These are phyloP conservation scores for Volvox africanus DNA, from an alignment of 139 green algal genomes.

Conservation along the genomic window DNA sequence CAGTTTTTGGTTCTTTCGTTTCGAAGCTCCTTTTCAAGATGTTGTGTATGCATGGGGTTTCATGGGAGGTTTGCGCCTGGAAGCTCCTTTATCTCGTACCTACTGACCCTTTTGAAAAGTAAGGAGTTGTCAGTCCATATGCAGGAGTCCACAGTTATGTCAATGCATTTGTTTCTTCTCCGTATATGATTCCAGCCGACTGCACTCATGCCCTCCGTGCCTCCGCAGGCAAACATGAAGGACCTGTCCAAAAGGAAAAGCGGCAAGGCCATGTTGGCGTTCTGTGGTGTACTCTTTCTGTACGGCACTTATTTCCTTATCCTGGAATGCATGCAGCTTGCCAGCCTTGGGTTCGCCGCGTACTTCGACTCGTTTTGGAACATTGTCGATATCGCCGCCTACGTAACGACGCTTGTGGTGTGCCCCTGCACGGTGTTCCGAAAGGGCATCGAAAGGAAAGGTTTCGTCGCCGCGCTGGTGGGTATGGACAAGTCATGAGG, in stretches of 20 bases:
- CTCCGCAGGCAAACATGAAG: neutral
- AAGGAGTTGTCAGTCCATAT: no score
- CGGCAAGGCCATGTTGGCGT: conserved; percentile 16
- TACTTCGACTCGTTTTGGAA: conserved; percentile 62
- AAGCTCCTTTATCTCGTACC: no score
- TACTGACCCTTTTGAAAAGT: no score
- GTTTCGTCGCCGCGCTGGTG: conserved; percentile 32
- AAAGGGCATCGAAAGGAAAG: neutral
- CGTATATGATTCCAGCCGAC: no score
- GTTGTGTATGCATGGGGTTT: no score
- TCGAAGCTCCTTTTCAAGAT: no score
- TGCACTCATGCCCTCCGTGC: no score
- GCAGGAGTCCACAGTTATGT: no score
- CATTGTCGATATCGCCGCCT: conserved; percentile 52
- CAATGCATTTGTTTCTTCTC: no score
- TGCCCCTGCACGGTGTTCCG: conserved; percentile 48
- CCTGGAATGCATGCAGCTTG: conserved; percentile 51
- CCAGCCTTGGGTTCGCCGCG: conserved; percentile 23
- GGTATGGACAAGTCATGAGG: neutral
- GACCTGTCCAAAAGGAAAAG: neutral
- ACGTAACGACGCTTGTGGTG: conserved; percentile 46
- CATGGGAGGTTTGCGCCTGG: no score
- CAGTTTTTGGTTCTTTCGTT: no score
- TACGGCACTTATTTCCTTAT: conserved; percentile 51
- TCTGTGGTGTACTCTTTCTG: conserved; percentile 38